Base-by-base conservation (phyloP, 2,329 filamentous ascomycete species). In the Pestalotiopsis sp. region DNA sequence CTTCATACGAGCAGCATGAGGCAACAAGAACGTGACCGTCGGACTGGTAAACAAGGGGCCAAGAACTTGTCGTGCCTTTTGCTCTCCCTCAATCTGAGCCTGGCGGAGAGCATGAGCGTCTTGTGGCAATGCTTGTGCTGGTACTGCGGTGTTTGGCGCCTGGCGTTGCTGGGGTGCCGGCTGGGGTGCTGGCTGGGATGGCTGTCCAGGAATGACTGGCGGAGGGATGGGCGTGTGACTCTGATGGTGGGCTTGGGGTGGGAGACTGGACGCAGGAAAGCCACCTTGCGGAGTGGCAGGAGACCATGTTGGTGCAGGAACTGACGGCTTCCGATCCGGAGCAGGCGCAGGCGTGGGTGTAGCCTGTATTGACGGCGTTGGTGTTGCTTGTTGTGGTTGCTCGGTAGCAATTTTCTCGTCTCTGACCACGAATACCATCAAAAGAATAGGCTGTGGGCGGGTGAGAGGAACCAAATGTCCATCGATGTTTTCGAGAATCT, bases 401-500 rank as follows among this genome's bases (percentile, higher is more conserved):
- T 77, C 78, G 69, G 73, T 57, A 3, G 74, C 71, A 9, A 79
- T 76, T 14, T 73, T 82, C 73, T 89, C 87, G 63, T 91, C 91
- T 45, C 92, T 89, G 71, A 97, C 93, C 3, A 98, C 93, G 71
- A 98, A 92, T 1, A 95, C 92, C 25, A 95, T 89, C 9, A 98
- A 84, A 45, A 99, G 83, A 82, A 96, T 89, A 1, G 93, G 90
- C 72, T 97, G 92, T 0, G 90, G 85, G 17, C 92, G 87, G 2
- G 88, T 87, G 69, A 88, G 86, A 59, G 95, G 93, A 39, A 98
- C 88, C 38, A 89, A 88, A 78, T 95, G 95, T 74, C 95, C 92
- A 71, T 93, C 91, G n/a, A 98, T 87, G 75, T 97, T 92, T 70
- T 94, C 88, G 79, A 98, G 90, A 75, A 98, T 97, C 70, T 95